These are phyloP conservation scores for Ogataea corticis DNA, from an alignment of 805 yeast species.

Conservation along the genomic window DNA sequence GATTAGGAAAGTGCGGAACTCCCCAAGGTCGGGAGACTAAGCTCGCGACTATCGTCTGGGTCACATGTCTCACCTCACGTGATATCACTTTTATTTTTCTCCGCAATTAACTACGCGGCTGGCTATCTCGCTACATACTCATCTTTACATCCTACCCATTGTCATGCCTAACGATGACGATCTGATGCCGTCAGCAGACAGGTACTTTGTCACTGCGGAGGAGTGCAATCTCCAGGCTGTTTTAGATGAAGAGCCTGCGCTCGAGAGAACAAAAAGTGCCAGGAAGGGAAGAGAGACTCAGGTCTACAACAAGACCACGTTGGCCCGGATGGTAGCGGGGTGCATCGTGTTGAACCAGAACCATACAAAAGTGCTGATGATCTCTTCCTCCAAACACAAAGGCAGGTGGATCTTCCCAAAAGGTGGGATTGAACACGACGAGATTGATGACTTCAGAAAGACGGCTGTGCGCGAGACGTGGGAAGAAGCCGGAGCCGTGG, in stretches of 20 bases:
- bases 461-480: slow-evolving; percentile 89
- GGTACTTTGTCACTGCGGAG: slow-evolving; percentile 15
- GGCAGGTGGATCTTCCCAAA: slow-evolving; percentile 89
- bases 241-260: slow-evolving; percentile 13
- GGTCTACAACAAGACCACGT: slow-evolving; percentile 56
- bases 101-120: too few relatives aligned
- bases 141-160: not conserved
- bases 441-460: slow-evolving; percentile 42
- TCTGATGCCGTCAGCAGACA: slow-evolving; percentile 15
- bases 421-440: slow-evolving; percentile 93
- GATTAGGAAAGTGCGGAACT: not conserved
- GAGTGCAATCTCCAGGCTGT: slow-evolving; percentile 17
- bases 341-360: slow-evolving; percentile 68
- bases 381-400: slow-evolving; percentile 69
- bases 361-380: slow-evolving; percentile 67
- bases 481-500: slow-evolving; percentile 96
- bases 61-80: too few relatives aligned
- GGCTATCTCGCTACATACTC: too few relatives aligned
- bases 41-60: too few relatives aligned
- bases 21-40: too few relatives aligned
- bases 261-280: slow-evolving; percentile 36
- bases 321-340: slow-evolving; percentile 92
- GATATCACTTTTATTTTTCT: too few relatives aligned
- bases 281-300: slow-evolving; percentile 63
- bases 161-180: slow-evolving; percentile 2